These are phyloP conservation scores for Boechera stricta DNA, from an alignment of 345 rosid species.

Conservation along the genomic window DNA sequence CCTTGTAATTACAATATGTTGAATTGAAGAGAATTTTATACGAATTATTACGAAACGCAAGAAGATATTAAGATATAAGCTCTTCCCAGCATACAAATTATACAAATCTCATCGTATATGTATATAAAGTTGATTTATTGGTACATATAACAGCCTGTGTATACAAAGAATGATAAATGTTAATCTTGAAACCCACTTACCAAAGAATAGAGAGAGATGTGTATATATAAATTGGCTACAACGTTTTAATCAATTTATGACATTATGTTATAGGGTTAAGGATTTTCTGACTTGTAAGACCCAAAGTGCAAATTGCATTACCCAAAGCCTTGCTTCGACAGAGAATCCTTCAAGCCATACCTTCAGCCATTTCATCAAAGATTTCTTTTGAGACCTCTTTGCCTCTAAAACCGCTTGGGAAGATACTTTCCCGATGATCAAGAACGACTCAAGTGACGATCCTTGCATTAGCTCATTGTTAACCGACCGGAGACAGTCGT, in stretches of 20 bases:
- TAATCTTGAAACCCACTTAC: constrained; percentile 26
- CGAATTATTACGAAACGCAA: too few species aligned
- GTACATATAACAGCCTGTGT: constrained; percentile 22
- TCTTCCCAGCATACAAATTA: too few species aligned
- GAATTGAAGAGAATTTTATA: too few species aligned
- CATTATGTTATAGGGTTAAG: constrained; percentile 46
- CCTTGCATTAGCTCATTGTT: constrained; percentile 81
- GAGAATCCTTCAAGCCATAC: constrained; percentile 71
- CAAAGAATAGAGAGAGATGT: constrained; percentile 33
- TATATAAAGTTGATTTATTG: constrained; percentile 16
- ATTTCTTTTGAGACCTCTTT: constrained; percentile 61
- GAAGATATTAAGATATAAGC: too few species aligned
- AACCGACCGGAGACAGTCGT: constrained; percentile 91
- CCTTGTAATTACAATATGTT: background rate
- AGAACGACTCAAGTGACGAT: constrained; percentile 74
- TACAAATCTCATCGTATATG: too few species aligned
- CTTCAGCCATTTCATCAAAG: constrained; percentile 53
- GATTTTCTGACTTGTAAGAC: constrained; percentile 66
- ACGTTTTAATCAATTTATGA: constrained; percentile 5
- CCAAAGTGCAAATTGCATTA: constrained; percentile 71
- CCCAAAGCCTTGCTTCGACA: constrained; percentile 69
- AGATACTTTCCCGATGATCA: constrained; percentile 80
- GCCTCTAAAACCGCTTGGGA: constrained; percentile 88
- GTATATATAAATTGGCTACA: background rate
- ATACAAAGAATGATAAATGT: constrained; percentile 37